phyloP scores from a whole-genome alignment of 805 yeast genomes.

The Huiozyma sinensis region DNA sequence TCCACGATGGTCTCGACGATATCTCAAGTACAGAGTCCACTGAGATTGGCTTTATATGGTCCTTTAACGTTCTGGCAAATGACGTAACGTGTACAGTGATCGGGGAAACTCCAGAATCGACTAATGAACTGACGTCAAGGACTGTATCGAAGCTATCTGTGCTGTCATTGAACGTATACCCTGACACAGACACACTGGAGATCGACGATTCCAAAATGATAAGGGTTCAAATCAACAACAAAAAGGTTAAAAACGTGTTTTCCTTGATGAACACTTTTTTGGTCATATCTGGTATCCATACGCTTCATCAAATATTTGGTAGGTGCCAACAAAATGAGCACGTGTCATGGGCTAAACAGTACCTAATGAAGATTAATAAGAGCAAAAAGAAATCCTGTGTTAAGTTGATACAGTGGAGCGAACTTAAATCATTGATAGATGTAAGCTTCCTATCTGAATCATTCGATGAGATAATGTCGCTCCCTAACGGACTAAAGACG shows the following conservation, averaged over 20 bases:
- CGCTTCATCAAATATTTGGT: conserved; percentile 33
- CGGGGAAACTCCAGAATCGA: conserved; percentile 26
- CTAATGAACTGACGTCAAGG: conserved; percentile 19
- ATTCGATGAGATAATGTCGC: conserved; percentile 22
- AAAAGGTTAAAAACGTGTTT: conserved; percentile 25
- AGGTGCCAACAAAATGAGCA: conserved; percentile 16
- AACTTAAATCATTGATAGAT: conserved; percentile 15
- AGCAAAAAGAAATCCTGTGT: conserved; percentile 9
- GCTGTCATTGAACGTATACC: conserved; percentile 16
- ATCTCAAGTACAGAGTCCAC: conserved; percentile 25
- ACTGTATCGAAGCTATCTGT: conserved; percentile 26
- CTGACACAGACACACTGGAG: conserved; percentile 16
- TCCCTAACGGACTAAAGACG: conserved; percentile 41
- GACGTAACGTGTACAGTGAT: conserved; percentile 21
- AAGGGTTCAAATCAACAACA: conserved; percentile 16
- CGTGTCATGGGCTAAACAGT: conserved; percentile 22
- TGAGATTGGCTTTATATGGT: conserved; percentile 25
- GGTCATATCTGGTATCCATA: conserved; percentile 34
- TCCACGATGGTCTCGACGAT: conserved; percentile 12
- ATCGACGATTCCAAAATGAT: conserved; percentile 15
- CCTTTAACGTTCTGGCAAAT: conserved; percentile 13
- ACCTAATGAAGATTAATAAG: conserved; percentile 13
- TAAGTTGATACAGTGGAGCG: conserved; percentile 12
- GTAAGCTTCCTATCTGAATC: conserved; percentile 15
- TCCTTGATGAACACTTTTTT: conserved; percentile 38